Base-by-base conservation (phyloP, 2,329 filamentous ascomycete genomes). In the Pseudogymnoascus sp. region DNA sequence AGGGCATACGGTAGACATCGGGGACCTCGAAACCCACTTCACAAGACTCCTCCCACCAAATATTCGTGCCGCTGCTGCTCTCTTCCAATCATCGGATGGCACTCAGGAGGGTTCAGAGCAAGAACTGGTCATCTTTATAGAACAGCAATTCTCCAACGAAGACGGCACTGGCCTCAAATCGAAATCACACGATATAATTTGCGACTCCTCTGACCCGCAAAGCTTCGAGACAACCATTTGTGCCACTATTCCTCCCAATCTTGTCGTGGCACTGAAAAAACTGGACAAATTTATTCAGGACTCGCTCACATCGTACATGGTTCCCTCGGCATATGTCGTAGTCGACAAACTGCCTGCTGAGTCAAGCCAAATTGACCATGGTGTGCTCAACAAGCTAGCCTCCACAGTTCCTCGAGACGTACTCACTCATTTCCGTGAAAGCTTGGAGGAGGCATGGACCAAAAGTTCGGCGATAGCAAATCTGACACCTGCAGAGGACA, bases 281-380 rank as follows among this genome's bases (percentile, higher is more conserved):
- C 69, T 79, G 4, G 71, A 78, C 66, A 76, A 74, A 60, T 73
- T 66, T 30, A 71, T 77, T 18, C 71, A 74, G 57, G 68, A 71
- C 30, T 74, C 78, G 20, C 70, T 81, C n/a, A 75, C 78, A 2
- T 73, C 74, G 3, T 77, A 78, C 62, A 76, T 80, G 74, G 68
- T 78, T n/a, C 78, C 78, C 1, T 75, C 71, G 38, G 68, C 71
- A 0, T 80, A 78, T 60, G 64, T 79, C 6, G 67, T 75, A 7
- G 64, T 80, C 25, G 71, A 76, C 28, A 69, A 69, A 28, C 43
- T 79, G 14, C 75, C 75, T 0, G 60, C 62, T 7, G 63, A 65
- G 1, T 50, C 59, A 8, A 68, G 64, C 4, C 59, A 71, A 18
- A 41, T 72, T 4, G 72, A 76, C 59, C 75, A 73, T 9, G 72